phyloP scores from a whole-genome alignment of 768 basidiomycete genomes.

The Leccinum fibrillosum region DNA sequence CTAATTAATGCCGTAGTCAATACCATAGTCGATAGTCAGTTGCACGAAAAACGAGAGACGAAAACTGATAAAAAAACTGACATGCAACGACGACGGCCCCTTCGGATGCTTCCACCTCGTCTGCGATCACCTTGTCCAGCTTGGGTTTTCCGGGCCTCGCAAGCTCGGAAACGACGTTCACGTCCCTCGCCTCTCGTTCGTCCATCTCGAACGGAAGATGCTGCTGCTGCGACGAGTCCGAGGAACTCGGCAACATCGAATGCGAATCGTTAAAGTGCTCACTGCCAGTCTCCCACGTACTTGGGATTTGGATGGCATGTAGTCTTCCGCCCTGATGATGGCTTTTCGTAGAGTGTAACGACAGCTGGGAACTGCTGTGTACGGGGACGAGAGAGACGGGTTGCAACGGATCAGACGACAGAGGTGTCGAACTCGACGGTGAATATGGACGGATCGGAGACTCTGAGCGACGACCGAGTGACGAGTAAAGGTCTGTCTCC shows the following conservation, averaged over 20 bases:
- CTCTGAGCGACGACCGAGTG: constrained; percentile 8
- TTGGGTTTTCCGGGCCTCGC: constrained; percentile 66
- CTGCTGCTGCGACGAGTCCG: background rate
- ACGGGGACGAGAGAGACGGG: constrained; percentile 4
- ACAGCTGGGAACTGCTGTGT: background rate
- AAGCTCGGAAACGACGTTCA: constrained; percentile 57
- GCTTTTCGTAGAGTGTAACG: background rate
- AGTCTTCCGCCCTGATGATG: constrained; percentile 7
- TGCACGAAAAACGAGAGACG: too few relatives aligned
- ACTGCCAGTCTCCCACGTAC: background rate
- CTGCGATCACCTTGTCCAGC: constrained; percentile 55
- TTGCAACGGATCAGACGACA: background rate
- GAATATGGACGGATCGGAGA: constrained; percentile 3
- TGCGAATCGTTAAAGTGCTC: background rate
- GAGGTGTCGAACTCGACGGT: background rate
- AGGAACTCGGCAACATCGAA: background rate
- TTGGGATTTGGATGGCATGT: background rate
- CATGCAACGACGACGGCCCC: constrained; percentile 68
- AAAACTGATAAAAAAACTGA: constrained; percentile 35
- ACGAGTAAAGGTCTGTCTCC: constrained; percentile 8
- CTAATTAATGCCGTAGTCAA: constrained; percentile 29
- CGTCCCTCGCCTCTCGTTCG: constrained; percentile 55
- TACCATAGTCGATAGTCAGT: too few relatives aligned
- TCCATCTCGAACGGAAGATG: constrained; percentile 45
- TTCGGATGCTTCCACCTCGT: constrained; percentile 55